Percentiles rank a stretch among this genome's conserved stretches.
phyloP scores from a whole-genome alignment of 2,329 filamentous ascomycete species.

The Xylaria sp. region DNA sequence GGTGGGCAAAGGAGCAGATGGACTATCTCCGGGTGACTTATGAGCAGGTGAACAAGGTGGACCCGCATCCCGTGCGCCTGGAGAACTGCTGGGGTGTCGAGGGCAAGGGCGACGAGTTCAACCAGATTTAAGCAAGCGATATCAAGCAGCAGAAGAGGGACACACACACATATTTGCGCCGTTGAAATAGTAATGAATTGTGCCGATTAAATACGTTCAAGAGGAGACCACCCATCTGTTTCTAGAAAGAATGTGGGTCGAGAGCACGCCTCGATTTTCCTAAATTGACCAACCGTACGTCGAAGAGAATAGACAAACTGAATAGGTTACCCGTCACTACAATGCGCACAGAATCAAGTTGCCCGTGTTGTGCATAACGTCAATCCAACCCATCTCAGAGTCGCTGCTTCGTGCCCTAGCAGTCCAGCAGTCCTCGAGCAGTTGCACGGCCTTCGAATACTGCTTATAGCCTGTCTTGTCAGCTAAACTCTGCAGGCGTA shows the following conservation, averaged over 20 bases:
- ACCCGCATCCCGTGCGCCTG: not conserved
- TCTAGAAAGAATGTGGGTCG: not conserved
- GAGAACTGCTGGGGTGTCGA: not conserved
- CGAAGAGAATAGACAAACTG: not conserved
- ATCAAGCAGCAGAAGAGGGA: no score
- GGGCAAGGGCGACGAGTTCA: not conserved
- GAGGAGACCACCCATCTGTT: not conserved
- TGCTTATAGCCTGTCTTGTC: not conserved
- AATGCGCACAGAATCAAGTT: not conserved
- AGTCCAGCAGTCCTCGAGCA: not conserved
- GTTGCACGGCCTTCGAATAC: not conserved
- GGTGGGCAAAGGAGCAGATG: not conserved
- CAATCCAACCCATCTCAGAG: not conserved
- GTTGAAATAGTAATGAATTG: no score
- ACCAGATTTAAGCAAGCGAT: not conserved
- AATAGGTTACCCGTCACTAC: not conserved
- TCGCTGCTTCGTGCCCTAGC: not conserved
- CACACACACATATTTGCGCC: no score
- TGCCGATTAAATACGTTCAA: not conserved
- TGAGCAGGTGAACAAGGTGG: not conserved
- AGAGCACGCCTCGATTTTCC: not conserved
- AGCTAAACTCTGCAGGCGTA: not conserved
- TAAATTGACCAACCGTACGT: not conserved
- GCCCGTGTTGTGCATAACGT: not conserved
- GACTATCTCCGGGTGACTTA: not conserved